Conservation (phyloP, 2,329 filamentous ascomycete genomes). For the Hypoxylon sp. region DNA sequence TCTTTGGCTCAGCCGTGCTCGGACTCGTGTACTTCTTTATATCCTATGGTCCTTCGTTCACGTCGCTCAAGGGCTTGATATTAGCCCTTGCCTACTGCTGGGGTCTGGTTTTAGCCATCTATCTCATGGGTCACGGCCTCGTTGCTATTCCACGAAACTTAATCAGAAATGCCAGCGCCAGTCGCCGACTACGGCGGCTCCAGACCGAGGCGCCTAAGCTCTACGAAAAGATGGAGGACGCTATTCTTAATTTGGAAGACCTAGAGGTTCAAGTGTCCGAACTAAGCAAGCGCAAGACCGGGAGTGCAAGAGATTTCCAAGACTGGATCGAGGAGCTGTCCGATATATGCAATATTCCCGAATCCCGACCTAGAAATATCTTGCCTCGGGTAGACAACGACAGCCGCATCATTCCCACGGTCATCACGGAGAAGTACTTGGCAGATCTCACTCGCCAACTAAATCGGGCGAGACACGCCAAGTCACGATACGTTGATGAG, state of each 20-base stretch:
- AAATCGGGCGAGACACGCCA: constrained; percentile 83
- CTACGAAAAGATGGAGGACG: constrained; percentile 89
- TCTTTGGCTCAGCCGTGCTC: constrained; percentile 76
- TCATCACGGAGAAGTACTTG: constrained; percentile 93
- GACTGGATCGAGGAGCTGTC: constrained; percentile 97
- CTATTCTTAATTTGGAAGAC: constrained; percentile 81
- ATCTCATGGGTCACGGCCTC: constrained; percentile 96
- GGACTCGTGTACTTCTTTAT: constrained; percentile 88
- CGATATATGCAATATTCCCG: constrained; percentile 78
- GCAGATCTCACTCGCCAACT: constrained; percentile 89
- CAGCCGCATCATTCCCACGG: constrained; percentile 72
- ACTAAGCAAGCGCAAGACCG: constrained; percentile 83
- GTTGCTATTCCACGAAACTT: constrained; percentile 89
- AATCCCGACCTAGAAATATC: constrained; percentile 64
- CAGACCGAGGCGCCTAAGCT: constrained; percentile 83
- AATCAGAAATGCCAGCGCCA: constrained; percentile 82
- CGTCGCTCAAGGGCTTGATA: constrained; percentile 82
- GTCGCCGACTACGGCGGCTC: constrained; percentile 77
- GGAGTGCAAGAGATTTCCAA: constrained; percentile 78
- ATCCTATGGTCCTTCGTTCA: constrained; percentile 78
- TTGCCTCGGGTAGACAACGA: constrained; percentile 59
- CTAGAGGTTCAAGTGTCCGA: constrained; percentile 85
- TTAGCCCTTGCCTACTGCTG: constrained; percentile 97
- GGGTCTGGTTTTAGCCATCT: constrained; percentile 91
- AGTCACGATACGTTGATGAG: constrained; percentile 84